Evolutionary conservation across 2,329 filamentous ascomycete genomes (phyloP), one percentile per base, ranked within the genome.

Genomic region (Monilinia fructicola): DNA sequence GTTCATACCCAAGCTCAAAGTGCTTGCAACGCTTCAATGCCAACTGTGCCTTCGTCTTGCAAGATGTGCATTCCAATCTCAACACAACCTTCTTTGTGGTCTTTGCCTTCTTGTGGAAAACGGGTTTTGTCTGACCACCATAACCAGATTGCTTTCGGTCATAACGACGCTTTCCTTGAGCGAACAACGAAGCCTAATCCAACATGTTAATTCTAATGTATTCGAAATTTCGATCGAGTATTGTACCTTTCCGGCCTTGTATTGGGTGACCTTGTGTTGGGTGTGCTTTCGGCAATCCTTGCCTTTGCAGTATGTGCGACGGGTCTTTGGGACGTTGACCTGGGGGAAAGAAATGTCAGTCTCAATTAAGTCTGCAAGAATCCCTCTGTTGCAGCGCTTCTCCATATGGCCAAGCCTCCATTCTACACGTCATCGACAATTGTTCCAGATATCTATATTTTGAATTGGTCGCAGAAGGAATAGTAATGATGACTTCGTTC

Each of bases 71-170:
- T 84, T 99, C 95, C 83, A 99, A 85, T 86, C 95, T 90, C 83
- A 99, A 86, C 79, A 99, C 96, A 78, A 99, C 91, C 90, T 99
- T 99, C 92, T 99, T 99, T 81, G 95, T 99, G 77, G 95, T 99
- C 91, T 99, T 99, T 76, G 95, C 95, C 87, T 97, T 98, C 90
- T 98, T 99, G 92, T 98, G 95, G 91, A 98, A 99, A 80, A 99
- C 93, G 78, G 96, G 95, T 87, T 99, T 99, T 79, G 95, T 99
- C 87, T 99, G 95, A 93, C 95, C 95, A 92, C 95, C 95, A 81
- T 97, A 98, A 91, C 94, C 94, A 81, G 90, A 92, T 87, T 98
- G 94, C 88, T 98, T 98, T 81, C 93, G 89, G 85, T 96, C 93
- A 86, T 98, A 98, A 90, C 94, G 93, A 84, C 94, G 92, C 91